phyloP scores from a whole-genome alignment of 371 early-diverging fungal genomes.

The Catenaria anguillulae region DNA sequence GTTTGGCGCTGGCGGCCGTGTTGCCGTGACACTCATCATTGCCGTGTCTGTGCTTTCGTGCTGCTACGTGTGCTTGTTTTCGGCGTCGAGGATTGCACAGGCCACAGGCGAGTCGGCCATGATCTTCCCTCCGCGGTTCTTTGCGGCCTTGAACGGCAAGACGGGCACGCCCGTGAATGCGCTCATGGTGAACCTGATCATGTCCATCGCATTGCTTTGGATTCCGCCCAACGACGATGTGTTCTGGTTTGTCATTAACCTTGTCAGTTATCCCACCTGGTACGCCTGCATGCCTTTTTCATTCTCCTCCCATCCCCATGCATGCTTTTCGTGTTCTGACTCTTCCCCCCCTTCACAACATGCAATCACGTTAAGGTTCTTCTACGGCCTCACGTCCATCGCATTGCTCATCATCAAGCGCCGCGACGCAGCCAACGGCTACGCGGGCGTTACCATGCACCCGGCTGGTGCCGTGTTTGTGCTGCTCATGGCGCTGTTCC shows the following conservation, averaged over 20 bases:
- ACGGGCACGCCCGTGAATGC: constrained; percentile 21
- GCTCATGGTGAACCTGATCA: constrained; percentile 10
- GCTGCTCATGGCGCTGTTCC: constrained; percentile 13
- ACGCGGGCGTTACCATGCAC: too few relatives aligned
- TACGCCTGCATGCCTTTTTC: too few relatives aligned
- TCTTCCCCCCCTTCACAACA: too few relatives aligned
- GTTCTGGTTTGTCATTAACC: constrained; percentile 17
- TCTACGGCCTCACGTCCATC: neutral
- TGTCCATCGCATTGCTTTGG: constrained; percentile 13
- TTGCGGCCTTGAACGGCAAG: constrained; percentile 11
- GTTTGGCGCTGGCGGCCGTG: constrained; percentile 15
- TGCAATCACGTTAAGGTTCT: too few relatives aligned
- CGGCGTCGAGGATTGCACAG: constrained; percentile 20
- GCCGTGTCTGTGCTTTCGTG: constrained; percentile 7
- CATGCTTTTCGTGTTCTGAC: too few relatives aligned
- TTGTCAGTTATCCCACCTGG: constrained; percentile 18
- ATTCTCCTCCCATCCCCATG: too few relatives aligned
- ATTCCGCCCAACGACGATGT: constrained; percentile 19
- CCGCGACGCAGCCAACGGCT: constrained; percentile 6
- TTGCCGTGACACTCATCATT: constrained; percentile 14
- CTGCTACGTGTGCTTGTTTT: constrained; percentile 16
- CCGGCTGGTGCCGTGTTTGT: constrained; percentile 9
- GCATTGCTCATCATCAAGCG: neutral
- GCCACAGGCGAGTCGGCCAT: constrained; percentile 19
- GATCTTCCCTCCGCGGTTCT: constrained; percentile 11